phyloP scores from a whole-genome alignment of 768 basidiomycete genomes.

The Podaxis sp. region DNA sequence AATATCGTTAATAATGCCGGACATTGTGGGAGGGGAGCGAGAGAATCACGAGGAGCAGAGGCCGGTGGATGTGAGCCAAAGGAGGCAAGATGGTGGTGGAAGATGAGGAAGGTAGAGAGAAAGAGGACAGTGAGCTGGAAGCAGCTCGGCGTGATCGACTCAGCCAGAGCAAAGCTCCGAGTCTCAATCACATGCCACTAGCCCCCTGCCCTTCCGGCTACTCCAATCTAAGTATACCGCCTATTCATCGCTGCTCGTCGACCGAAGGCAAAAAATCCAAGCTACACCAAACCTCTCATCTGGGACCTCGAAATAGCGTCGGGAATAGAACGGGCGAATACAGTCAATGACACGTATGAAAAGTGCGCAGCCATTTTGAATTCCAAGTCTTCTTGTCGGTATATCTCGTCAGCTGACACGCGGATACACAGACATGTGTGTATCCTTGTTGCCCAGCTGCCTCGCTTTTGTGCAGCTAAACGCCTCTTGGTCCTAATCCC shows the following conservation, averaged over 20 bases:
- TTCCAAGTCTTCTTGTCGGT: slow-evolving; percentile 2
- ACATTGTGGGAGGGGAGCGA: slow-evolving; percentile 2
- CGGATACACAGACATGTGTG: not conserved
- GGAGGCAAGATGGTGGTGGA: slow-evolving; percentile 1
- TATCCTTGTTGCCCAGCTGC: not conserved
- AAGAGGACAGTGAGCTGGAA: slow-evolving; percentile 16
- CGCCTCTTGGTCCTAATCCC: not conserved
- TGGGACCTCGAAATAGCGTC: not conserved
- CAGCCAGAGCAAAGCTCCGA: slow-evolving; percentile 2
- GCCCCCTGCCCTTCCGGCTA: not conserved
- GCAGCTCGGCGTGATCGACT: slow-evolving; percentile 1
- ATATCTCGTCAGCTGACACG: not conserved
- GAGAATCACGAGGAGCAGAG: slow-evolving; percentile 6
- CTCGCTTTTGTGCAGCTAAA: not conserved
- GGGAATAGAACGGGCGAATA: not conserved
- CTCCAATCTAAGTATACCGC: not conserved
- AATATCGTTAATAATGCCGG: slow-evolving; percentile 37
- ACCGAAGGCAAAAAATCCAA: not conserved
- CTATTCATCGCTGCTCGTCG: not conserved
- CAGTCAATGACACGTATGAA: not conserved
- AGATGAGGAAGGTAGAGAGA: slow-evolving; percentile 7
- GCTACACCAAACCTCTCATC: not conserved
- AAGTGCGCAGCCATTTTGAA: not conserved
- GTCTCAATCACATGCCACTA: slow-evolving; percentile 20
- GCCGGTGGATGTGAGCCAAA: slow-evolving; percentile 5